Conservation (phyloP, 371 early-diverging fungal species). For the Mucor irregularis region DNA sequence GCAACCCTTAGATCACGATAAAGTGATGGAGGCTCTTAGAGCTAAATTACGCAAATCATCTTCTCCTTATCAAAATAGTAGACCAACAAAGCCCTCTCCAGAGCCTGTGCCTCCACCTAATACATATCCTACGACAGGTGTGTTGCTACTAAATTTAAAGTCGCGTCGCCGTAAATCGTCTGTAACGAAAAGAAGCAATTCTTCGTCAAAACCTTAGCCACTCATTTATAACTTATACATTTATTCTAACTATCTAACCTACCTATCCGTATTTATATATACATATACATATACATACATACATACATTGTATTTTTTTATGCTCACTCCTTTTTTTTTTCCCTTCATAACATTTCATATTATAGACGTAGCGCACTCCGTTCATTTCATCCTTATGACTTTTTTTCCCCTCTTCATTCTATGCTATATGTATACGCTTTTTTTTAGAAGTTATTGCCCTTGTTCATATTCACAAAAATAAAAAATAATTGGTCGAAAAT, state of each 20-base stretch:
- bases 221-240: background rate
- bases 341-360: too few species aligned
- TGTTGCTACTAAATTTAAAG: conserved; percentile 37
- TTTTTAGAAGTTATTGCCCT: too few species aligned
- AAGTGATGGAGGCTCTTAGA: conserved; percentile 29
- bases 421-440: too few species aligned
- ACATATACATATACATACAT: too few species aligned
- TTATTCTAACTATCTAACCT: background rate
- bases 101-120: conserved; percentile 19
- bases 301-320: too few species aligned
- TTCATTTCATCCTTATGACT: too few species aligned
- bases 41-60: conserved; percentile 20
- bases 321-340: too few species aligned
- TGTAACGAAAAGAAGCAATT: conserved; percentile 7
- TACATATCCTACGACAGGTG: conserved; percentile 30
- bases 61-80: conserved; percentile 12
- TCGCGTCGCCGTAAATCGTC: conserved; percentile 29
- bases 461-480: too few species aligned
- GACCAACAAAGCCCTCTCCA: conserved; percentile 17
- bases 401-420: too few species aligned
- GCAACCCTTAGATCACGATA: conserved; percentile 22
- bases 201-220: background rate
- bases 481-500: too few species aligned
- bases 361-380: too few species aligned
- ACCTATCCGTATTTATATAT: background rate